phyloP scores from a whole-genome alignment of 2,329 filamentous ascomycete species.

The Chaetomiaceae sp. region DNA sequence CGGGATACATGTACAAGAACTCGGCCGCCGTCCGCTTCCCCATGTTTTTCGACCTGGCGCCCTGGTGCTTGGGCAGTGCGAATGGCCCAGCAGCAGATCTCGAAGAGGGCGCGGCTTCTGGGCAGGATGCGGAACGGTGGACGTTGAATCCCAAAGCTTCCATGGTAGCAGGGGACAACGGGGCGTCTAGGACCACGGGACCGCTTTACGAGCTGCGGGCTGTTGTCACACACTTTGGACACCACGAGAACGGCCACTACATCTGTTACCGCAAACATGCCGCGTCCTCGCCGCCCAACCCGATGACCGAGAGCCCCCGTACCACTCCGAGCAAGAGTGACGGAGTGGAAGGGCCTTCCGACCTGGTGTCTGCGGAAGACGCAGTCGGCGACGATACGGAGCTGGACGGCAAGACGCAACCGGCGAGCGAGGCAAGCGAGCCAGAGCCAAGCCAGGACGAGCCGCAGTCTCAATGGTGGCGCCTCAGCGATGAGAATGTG shows the following conservation, averaged over 20 bases:
- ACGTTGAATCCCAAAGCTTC: conserved; percentile 61
- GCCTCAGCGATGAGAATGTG: conserved; percentile 85
- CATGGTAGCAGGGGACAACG: conserved; percentile 61
- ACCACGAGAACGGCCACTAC: conserved; percentile 94
- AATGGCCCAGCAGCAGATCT: conserved; percentile 21
- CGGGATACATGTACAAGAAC: conserved; percentile 78
- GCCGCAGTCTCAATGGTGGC: conserved; percentile 68
- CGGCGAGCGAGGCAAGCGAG: background rate
- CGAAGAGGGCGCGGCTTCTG: conserved; percentile 23
- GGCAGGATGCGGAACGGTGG: conserved; percentile 58
- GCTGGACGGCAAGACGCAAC: conserved; percentile 8
- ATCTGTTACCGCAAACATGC: conserved; percentile 77
- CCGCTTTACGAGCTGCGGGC: conserved; percentile 73
- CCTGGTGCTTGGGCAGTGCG: conserved; percentile 75
- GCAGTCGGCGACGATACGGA: conserved; percentile 22
- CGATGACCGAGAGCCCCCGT: too few species aligned
- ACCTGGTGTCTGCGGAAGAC: background rate
- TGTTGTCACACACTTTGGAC: conserved; percentile 81
- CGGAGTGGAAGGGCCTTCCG: conserved; percentile 11
- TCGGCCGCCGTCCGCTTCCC: conserved; percentile 75
- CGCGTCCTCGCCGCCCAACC: background rate
- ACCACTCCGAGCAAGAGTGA: too few species aligned
- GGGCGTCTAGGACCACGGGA: conserved; percentile 48
- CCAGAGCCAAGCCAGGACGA: conserved; percentile 19
- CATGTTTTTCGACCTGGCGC: conserved; percentile 64